Conservation (phyloP, 441 rosid genomes). For the Kokia cookei region DNA sequence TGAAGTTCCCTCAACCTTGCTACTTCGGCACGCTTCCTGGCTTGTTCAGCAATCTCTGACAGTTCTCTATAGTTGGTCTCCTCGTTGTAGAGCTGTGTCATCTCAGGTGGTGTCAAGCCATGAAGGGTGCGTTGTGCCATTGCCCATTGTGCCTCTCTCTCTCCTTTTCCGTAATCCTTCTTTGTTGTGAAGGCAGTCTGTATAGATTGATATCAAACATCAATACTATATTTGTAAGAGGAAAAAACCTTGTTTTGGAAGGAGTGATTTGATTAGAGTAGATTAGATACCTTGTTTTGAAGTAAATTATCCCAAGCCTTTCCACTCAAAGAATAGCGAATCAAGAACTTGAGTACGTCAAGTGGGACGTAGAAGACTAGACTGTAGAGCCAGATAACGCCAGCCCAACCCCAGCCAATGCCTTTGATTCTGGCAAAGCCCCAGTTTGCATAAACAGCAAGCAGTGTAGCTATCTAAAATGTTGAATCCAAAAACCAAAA, state of each 20-base stretch:
- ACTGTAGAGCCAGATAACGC: constrained; percentile 49
- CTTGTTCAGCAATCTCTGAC: constrained; percentile 63
- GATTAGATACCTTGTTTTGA: constrained; percentile 28
- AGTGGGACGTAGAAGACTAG: constrained; percentile 35
- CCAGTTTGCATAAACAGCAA: constrained; percentile 13
- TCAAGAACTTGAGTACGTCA: constrained; percentile 44
- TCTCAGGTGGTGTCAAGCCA: constrained; percentile 46
- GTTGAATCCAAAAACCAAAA: neutral
- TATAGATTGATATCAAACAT: neutral
- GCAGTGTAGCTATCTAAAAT: neutral
- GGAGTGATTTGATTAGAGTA: too few species aligned
- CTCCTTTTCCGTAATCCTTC: constrained; percentile 65
- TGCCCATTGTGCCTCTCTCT: constrained; percentile 76
- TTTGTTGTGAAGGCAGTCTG: constrained; percentile 68
- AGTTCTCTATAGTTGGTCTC: constrained; percentile 41
- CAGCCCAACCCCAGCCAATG: constrained; percentile 46
- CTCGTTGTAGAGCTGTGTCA: constrained; percentile 30
- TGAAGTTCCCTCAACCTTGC: constrained; percentile 67
- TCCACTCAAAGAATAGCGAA: constrained; percentile 44
- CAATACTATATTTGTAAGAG: too few species aligned
- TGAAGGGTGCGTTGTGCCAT: constrained; percentile 63
- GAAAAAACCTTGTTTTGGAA: too few species aligned
- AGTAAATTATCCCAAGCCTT: constrained; percentile 36
- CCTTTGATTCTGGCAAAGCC: constrained; percentile 1
- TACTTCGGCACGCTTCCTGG: constrained; percentile 56